Base-by-base conservation (phyloP, 202 grass and related monocot genomes). In the Miscanthus sacchariflorus region DNA sequence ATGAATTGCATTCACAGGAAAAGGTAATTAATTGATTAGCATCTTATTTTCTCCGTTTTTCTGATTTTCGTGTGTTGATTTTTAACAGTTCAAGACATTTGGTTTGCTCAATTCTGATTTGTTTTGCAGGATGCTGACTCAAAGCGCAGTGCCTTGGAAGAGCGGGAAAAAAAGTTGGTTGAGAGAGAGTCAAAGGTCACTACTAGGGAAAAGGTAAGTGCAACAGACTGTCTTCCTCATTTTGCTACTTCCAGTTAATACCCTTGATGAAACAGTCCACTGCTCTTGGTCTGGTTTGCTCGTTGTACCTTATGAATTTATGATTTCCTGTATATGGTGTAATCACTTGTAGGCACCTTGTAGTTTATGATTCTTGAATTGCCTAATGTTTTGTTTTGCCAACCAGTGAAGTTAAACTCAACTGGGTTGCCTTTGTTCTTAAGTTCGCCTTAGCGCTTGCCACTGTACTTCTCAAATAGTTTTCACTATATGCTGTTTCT, bases 181-280 rank as follows among this genome's bases (percentile, higher is more conserved):
- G 86, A 92, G 36, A 93, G 81, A 76, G 91, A 96, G 88, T 90
- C 93, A 82, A 88, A 88, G 59, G 81, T 83, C 33, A 90, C 73
- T 83, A 76, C 50, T 28, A 96, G 90, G 86, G 97, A 99, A 83
- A 93, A 85, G 75, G 97, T 96, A 91, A 86, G 86, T 91, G 27
- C 77, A 66, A 27, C 44, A 67, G 70, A 72, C 18, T 68, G 9
- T 82, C 27, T 63, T 81, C 39, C 61, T 17, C 64, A 83, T 40
- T 75, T 58, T 56, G 39, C 2, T 52, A 69, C 21, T 82, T 43
- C 64, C 39, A 38, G 24, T 66, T 46, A 45, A 58, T 80, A 27
- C 74, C 44, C 30, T 61, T 30, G 1, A 81, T 46, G 46, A 33
- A 8, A 74, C 3, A 58, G 18, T 54, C 30, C 81, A 56, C 45